Evolutionary conservation across 441 rosid genomes (phyloP), one percentile per base, ranked within the genome.

Genomic region (Adansonia gregorii): DNA sequence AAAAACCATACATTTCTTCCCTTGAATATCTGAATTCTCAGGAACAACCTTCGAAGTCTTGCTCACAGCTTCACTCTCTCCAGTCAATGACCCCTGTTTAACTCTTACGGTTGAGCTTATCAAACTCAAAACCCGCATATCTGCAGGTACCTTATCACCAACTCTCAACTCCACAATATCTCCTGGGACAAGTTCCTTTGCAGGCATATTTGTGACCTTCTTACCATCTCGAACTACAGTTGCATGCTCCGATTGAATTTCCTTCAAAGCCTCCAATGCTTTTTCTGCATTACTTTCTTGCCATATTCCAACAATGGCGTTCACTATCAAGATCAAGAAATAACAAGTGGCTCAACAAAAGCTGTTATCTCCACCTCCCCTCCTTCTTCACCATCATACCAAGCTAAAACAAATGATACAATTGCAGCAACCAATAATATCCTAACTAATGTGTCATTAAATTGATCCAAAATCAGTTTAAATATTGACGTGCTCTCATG

Each of bases 71-170:
- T 94, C 98, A 75, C 95, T 94, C 88, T 94, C 98, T 67, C 98
- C 98, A 0, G 98, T 95, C 80, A 95, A 86, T 2, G 98, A 95
- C 24, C 98, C 98, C 67, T 94, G 97, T 84, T 93, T 98, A 69
- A 91, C 75, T 77, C 97, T 88, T 43, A 90, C 55, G 0, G 97
- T 93, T 2, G 98, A 94, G 87, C 98, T 93, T 79, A 89, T 85
- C 83, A 94, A 84, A 67, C 82, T 79, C 83, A 93, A 61, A 17
- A 91, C 87, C 39, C 96, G 86, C 98, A 93, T 92, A 89, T 94
- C 97, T 0, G 98, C 97, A 68, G 98, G 97, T 22, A 89, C 93
- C 85, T 94, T 94, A 82, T 94, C 98, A 55, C 98, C 98, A 78
- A 93, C 98, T 78, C 86, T 85, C 67, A 93, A 71, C 81, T 91